Evolutionary conservation across 2,329 filamentous ascomycete species (phyloP).

Genomic region (Cyphellophora europaea): DNA sequence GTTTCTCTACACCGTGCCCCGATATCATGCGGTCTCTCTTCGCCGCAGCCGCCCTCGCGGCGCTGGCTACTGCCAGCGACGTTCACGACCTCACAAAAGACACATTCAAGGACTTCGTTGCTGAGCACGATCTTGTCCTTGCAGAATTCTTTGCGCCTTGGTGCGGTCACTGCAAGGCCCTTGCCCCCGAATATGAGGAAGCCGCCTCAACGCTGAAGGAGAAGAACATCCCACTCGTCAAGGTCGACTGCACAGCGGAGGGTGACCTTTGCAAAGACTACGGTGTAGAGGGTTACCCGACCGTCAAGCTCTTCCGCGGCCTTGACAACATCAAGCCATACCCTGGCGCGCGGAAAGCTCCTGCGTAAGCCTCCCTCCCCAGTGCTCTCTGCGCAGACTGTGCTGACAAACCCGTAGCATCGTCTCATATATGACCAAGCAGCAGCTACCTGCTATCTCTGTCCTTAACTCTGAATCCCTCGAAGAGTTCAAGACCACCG

Average conservation of each 20-base stretch:
- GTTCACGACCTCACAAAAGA: slow-evolving; percentile 78
- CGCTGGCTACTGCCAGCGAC: slow-evolving; percentile 51
- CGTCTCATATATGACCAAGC: slow-evolving; percentile 92
- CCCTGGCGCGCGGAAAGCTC: slow-evolving; percentile 79
- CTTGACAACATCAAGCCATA: slow-evolving; percentile 73
- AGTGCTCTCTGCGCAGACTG: too few relatives aligned
- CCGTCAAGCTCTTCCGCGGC: slow-evolving; percentile 97
- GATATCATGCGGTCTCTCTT: slow-evolving; percentile 16
- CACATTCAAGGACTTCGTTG: slow-evolving; percentile 79
- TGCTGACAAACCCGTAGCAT: slow-evolving; percentile 36
- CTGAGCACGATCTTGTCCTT: slow-evolving; percentile 77
- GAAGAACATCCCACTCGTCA: slow-evolving; percentile 39
- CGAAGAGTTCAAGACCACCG: slow-evolving; percentile 93
- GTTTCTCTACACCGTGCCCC: too few relatives aligned
- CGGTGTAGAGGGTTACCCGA: slow-evolving; percentile 95
- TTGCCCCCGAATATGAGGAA: slow-evolving; percentile 51
- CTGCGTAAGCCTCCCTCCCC: slow-evolving; percentile 51
- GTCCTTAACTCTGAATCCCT: slow-evolving; percentile 69
- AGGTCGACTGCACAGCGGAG: slow-evolving; percentile 84
- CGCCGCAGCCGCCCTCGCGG: slow-evolving; percentile 29
- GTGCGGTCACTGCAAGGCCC: slow-evolving; percentile 98
- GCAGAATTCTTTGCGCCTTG: slow-evolving; percentile 97
- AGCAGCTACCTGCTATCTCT: slow-evolving; percentile 88
- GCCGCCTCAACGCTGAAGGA: slow-evolving; percentile 39
- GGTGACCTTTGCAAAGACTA: slow-evolving; percentile 79